Evolutionary conservation across 805 yeast species (phyloP).

Genomic region (Candida bentonensis): DNA sequence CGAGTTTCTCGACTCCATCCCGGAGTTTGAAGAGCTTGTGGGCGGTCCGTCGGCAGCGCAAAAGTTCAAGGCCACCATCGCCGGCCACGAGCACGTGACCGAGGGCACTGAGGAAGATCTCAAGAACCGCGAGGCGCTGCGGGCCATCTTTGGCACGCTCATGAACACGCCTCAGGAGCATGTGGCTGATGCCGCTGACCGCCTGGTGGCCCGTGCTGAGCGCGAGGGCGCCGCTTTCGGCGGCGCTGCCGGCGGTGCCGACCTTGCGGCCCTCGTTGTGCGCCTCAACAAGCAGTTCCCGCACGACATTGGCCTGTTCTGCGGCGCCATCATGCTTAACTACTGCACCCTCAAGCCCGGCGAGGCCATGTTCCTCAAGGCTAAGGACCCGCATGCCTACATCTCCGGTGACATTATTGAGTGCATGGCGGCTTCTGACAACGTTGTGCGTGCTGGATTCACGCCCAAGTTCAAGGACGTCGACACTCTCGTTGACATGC

Average conservation of each 20-base stretch:
- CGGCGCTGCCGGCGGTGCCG: conserved; percentile 26
- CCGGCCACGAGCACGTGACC: conserved; percentile 21
- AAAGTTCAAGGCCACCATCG: conserved; percentile 31
- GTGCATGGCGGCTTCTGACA: conserved; percentile 99
- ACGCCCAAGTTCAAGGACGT: conserved; percentile 99
- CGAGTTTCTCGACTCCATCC: conserved; percentile 50
- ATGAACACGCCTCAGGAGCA: conserved; percentile 67
- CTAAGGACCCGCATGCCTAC: conserved; percentile 97
- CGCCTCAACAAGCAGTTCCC: conserved; percentile 84
- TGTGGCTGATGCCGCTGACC: conserved; percentile 43
- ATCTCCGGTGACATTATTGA: conserved; percentile 95
- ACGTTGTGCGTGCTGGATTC: conserved; percentile 96
- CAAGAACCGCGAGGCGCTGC: conserved; percentile 51
- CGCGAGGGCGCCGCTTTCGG: conserved; percentile 21
- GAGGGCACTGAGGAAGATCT: conserved; percentile 40
- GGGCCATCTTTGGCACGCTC: conserved; percentile 61
- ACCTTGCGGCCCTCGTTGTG: conserved; percentile 57
- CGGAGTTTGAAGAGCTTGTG: conserved; percentile 62
- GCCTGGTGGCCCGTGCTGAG: conserved; percentile 52
- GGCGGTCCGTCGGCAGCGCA: conserved; percentile 40
- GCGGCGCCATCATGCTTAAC: conserved; percentile 87
- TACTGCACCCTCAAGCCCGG: conserved; percentile 74
- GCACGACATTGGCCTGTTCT: conserved; percentile 84
- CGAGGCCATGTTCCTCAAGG: conserved; percentile 92
- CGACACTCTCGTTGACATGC: conserved; percentile 71